phyloP scores from a whole-genome alignment of 2,329 filamentous ascomycete genomes.

The Phyllosticta ampelicida region DNA sequence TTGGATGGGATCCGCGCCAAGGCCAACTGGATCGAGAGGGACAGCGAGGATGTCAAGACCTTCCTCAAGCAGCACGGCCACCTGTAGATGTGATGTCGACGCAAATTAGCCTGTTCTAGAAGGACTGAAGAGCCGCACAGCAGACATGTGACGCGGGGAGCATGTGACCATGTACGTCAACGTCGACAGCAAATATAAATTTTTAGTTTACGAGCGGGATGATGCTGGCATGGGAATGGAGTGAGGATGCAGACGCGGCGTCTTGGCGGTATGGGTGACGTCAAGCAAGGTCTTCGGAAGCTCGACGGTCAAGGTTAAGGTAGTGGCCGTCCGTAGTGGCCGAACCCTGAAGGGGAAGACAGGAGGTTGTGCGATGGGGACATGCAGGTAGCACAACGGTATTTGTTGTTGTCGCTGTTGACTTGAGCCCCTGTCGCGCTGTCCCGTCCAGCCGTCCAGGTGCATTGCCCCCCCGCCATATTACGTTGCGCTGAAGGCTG shows the following conservation, averaged over 20 bases:
- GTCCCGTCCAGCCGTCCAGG: not conserved
- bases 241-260: not conserved
- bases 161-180: not conserved
- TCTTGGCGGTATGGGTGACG: not conserved
- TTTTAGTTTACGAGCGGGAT: not conserved
- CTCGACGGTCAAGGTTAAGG: not conserved
- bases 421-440: not conserved
- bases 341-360: not conserved
- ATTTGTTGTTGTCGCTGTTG: not conserved
- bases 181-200: not conserved
- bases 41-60: conserved; percentile 61
- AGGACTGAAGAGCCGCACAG: not conserved
- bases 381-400: too few species aligned
- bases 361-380: not conserved
- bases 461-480: not conserved
- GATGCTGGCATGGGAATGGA: not conserved
- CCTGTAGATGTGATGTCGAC: conserved; percentile 22
- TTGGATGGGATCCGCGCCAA: conserved; percentile 77
- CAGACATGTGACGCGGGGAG: not conserved
- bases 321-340: not conserved
- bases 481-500: not conserved
- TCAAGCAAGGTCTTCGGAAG: not conserved
- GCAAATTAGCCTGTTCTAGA: too few species aligned
- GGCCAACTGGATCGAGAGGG: conserved; percentile 67
- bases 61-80: conserved; percentile 62